A percentile compares a stretch with the other conserved stretches of the same genome.
Conservation (phyloP, 768 basidiomycete genomes). For the Lactarius trivialis region DNA sequence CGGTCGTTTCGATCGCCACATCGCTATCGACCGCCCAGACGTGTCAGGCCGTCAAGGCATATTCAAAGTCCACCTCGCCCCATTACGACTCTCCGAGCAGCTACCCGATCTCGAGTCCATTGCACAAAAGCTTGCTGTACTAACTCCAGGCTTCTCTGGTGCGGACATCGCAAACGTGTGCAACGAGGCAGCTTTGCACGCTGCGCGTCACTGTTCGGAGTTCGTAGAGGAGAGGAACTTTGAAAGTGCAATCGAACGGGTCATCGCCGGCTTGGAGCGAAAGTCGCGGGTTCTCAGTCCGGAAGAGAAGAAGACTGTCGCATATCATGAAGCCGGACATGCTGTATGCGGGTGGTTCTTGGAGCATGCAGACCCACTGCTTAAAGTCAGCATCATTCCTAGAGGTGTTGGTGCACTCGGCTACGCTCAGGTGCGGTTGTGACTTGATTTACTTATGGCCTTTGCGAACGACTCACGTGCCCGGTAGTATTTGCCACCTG, state of each 20-base stretch:
- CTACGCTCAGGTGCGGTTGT: slow-evolving; percentile 72
- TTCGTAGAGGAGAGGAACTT: slow-evolving; percentile 80
- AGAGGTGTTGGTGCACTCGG: slow-evolving; percentile 92
- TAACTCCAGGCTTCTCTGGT: slow-evolving; percentile 97
- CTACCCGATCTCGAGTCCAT: slow-evolving; percentile 49
- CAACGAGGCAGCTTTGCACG: slow-evolving; percentile 94
- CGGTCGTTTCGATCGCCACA: slow-evolving; percentile 95
- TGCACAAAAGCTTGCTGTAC: slow-evolving; percentile 89
- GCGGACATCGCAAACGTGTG: slow-evolving; percentile 99
- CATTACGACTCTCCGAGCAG: slow-evolving; percentile 59
- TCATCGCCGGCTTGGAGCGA: slow-evolving; percentile 93
- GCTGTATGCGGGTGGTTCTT: slow-evolving; percentile 98
- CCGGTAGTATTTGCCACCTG: slow-evolving; percentile 82
- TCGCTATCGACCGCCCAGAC: slow-evolving; percentile 91
- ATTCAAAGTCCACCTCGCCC: slow-evolving; percentile 85
- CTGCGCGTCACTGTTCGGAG: slow-evolving; percentile 79
- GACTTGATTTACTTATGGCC: background rate
- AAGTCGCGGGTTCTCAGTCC: slow-evolving; percentile 89
- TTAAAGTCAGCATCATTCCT: slow-evolving; percentile 98
- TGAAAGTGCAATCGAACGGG: slow-evolving; percentile 95
- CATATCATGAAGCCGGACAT: slow-evolving; percentile 98
- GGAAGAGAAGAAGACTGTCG: slow-evolving; percentile 98
- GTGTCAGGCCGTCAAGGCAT: slow-evolving; percentile 91
- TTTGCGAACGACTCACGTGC: slow-evolving; percentile 4
- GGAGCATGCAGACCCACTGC: slow-evolving; percentile 91